Evolutionary conservation across 2,329 filamentous ascomycete species (phyloP).

Genomic region (Pyricularia grisea): DNA sequence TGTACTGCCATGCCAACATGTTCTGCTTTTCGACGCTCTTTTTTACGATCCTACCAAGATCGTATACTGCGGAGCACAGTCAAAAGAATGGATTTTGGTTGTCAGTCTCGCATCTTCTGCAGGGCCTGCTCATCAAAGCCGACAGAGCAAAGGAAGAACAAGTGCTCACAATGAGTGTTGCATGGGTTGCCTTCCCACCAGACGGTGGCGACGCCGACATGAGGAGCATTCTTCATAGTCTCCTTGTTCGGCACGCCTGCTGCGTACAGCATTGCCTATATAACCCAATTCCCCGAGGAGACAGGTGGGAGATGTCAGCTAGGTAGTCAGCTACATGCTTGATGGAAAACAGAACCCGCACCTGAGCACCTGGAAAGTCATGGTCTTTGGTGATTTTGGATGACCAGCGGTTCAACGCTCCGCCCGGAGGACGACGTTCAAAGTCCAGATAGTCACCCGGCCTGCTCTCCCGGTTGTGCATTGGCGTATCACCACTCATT

Average conservation of each 20-base stretch:
- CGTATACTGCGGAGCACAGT: constrained; percentile 49
- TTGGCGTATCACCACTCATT: background rate
- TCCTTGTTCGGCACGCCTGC: constrained; percentile 77
- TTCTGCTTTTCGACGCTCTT: constrained; percentile 67
- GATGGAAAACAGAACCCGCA: constrained; percentile 23
- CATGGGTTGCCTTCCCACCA: constrained; percentile 99
- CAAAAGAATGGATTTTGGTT: background rate
- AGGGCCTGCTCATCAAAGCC: background rate
- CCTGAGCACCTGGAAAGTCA: constrained; percentile 88
- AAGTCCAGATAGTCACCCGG: constrained; percentile 47
- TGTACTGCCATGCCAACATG: constrained; percentile 93
- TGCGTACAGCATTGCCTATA: constrained; percentile 85
- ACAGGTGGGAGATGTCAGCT: background rate
- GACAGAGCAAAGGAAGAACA: background rate
- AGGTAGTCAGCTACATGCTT: background rate
- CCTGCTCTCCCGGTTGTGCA: constrained; percentile 24
- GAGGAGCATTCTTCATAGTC: constrained; percentile 82
- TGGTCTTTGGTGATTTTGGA: constrained; percentile 72
- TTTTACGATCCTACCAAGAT: constrained; percentile 83
- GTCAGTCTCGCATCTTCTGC: background rate
- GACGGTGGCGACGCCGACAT: constrained; percentile 83
- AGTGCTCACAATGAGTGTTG: constrained; percentile 49
- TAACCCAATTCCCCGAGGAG: background rate
- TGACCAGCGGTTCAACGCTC: constrained; percentile 73
- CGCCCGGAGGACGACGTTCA: constrained; percentile 39